Conservation (phyloP, 192 early-diverging fungal species). For the Linnemannia exigua region DNA sequence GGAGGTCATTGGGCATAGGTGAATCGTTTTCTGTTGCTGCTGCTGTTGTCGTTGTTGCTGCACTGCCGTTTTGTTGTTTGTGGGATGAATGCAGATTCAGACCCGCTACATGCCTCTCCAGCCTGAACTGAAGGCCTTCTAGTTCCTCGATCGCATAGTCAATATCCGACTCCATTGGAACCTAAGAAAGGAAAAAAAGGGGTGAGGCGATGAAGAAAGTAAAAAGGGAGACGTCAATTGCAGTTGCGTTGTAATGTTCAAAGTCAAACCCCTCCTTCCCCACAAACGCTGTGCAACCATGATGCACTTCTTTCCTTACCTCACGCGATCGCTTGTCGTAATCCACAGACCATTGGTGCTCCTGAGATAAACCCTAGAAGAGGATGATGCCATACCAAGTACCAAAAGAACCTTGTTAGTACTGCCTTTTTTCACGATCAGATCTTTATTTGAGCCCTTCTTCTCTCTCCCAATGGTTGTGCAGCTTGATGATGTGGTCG, state of each 20-base stretch:
- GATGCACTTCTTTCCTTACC: slow-evolving; percentile 35
- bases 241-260: neutral
- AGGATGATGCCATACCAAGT: neutral
- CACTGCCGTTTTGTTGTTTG: neutral
- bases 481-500: neutral
- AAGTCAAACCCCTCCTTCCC: neutral
- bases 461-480: slow-evolving; percentile 3
- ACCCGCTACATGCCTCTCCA: slow-evolving; percentile 19
- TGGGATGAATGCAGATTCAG: neutral
- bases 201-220: neutral
- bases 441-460: neutral
- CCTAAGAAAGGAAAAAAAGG: slow-evolving; percentile 27
- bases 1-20: slow-evolving; percentile 9
- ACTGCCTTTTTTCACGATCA: neutral
- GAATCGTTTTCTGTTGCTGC: neutral
- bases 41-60: slow-evolving; percentile 8
- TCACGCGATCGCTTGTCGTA: slow-evolving; percentile 61
- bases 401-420: neutral
- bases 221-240: neutral
- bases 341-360: slow-evolving; percentile 50
- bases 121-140: slow-evolving; percentile 19
- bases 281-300: neutral
- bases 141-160: slow-evolving; percentile 52
- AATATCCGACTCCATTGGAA: slow-evolving; percentile 60
- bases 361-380: slow-evolving; percentile 15